These are phyloP conservation scores for Luvunga scandens DNA, from an alignment of 345 rosid species.

Conservation along the genomic window DNA sequence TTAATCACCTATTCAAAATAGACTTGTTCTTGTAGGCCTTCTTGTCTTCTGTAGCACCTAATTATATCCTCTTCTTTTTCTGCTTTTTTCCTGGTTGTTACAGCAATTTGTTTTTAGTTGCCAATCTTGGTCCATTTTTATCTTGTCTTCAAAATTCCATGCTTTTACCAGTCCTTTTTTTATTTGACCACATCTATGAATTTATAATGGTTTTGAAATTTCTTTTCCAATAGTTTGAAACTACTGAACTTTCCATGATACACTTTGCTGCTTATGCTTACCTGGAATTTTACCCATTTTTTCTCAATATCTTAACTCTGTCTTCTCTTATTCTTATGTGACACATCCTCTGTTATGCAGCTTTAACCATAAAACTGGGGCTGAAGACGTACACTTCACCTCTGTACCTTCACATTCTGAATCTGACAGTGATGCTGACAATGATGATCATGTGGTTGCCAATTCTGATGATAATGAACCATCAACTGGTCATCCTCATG, in stretches of 20 bases:
- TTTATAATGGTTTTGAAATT: not conserved
- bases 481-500: constrained; percentile 24
- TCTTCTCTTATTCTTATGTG: not conserved
- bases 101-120: not conserved
- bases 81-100: not conserved
- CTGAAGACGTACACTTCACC: constrained; percentile 83
- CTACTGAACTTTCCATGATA: not conserved
- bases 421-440: constrained; percentile 37
- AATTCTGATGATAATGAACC: constrained; percentile 25
- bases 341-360: constrained; percentile 30
- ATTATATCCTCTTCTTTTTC: not conserved
- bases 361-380: constrained; percentile 91
- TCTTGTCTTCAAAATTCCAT: not conserved
- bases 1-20: not conserved
- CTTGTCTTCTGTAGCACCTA: not conserved
- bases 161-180: not conserved
- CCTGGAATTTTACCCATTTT: not conserved
- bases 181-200: not conserved
- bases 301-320: not conserved
- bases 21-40: not conserved
- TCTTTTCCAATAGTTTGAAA: not conserved
- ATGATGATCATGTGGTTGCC: constrained; percentile 10
- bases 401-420: constrained; percentile 44
- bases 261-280: not conserved
- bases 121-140: not conserved